These are phyloP conservation scores for Harringtonia lauricola DNA, from an alignment of 2,329 filamentous ascomycete species.

Conservation along the genomic window DNA sequence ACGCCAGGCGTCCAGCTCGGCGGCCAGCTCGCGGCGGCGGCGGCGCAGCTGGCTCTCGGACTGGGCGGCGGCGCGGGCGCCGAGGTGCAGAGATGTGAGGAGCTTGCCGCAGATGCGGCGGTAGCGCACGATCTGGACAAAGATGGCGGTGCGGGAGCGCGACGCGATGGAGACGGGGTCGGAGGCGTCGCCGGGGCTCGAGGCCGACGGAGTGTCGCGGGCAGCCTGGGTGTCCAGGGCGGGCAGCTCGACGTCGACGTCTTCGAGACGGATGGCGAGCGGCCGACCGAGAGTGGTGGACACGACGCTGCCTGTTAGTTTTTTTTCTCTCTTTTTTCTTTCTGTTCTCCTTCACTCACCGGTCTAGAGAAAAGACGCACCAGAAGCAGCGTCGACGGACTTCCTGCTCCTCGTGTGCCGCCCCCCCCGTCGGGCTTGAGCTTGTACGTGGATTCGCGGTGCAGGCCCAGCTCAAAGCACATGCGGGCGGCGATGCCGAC, in stretches of 20 bases:
- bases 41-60: constrained; percentile 6
- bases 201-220: constrained; percentile 9
- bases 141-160: constrained; percentile 17
- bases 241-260: constrained; percentile 27
- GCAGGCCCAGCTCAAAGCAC: constrained; percentile 28
- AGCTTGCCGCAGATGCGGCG: constrained; percentile 28
- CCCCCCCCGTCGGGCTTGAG: not conserved
- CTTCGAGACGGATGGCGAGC: constrained; percentile 27
- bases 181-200: not conserved
- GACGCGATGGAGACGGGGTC: not conserved
- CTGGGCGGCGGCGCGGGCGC: constrained; percentile 9
- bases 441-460: constrained; percentile 24
- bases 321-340: too few relatives aligned
- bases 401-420: constrained; percentile 18
- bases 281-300: constrained; percentile 24
- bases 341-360: too few relatives aligned
- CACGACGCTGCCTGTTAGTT: constrained; percentile 12
- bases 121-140: constrained; percentile 28
- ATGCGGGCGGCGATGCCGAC: constrained; percentile 29
- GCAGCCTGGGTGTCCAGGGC: constrained; percentile 12
- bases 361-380: constrained; percentile 28
- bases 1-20: constrained; percentile 21
- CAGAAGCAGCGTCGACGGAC: constrained; percentile 28
- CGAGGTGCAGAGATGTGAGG: constrained; percentile 22
- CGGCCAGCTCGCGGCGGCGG: constrained; percentile 15